phyloP scores from a whole-genome alignment of 108 stramenopile genomes.

The Skeletonema costatum region DNA sequence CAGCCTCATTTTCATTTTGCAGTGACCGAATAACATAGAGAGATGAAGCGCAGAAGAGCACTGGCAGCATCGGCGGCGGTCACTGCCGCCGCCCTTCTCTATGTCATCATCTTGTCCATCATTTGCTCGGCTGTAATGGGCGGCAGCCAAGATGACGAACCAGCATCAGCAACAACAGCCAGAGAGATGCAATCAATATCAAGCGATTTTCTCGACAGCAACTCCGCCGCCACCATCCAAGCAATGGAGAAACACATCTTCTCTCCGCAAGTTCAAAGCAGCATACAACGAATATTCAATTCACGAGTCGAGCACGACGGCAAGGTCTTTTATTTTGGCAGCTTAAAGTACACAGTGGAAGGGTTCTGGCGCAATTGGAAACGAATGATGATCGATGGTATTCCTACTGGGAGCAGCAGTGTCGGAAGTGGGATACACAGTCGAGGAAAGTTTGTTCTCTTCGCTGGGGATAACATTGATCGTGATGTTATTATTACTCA shows the following conservation, averaged over 20 bases:
- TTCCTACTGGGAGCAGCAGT: slow-evolving; percentile 4
- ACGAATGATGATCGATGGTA: slow-evolving; percentile 11
- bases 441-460: slow-evolving; percentile 6
- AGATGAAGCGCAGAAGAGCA: background rate
- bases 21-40: background rate
- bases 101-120: background rate
- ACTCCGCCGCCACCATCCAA: slow-evolving; percentile 22
- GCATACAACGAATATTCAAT: slow-evolving; percentile 21
- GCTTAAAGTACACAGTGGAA: slow-evolving; percentile 23
- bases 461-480: slow-evolving; percentile 17
- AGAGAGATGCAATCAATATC: background rate
- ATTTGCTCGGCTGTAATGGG: background rate
- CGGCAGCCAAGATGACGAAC: background rate
- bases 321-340: slow-evolving; percentile 8
- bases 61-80: background rate
- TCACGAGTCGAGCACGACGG: slow-evolving; percentile 24
- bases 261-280: slow-evolving; percentile 12
- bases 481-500: slow-evolving; percentile 3
- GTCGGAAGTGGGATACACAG: background rate
- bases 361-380: slow-evolving; percentile 44
- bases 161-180: background rate
- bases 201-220: slow-evolving; percentile 23
- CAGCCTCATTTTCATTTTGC: too few species aligned
- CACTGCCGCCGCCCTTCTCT: background rate
- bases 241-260: slow-evolving; percentile 29